Evolutionary conservation across 2,329 filamentous ascomycete genomes (phyloP), one percentile per base, ranked within the genome.

Genomic region (Trichoderma oligosporum): DNA sequence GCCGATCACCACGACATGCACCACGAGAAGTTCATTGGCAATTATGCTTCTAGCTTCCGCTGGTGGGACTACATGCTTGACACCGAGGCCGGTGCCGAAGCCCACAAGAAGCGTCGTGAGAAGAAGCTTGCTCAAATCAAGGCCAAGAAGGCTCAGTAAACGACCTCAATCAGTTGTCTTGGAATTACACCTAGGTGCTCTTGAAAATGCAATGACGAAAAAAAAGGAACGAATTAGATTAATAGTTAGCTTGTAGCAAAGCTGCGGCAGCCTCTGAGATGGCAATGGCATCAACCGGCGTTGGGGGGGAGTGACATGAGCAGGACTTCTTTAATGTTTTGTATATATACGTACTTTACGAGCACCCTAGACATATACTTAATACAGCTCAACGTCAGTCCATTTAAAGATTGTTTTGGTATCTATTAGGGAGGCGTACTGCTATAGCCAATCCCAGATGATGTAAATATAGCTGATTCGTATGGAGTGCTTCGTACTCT

Each of bases 21-120:
- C 77, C 94, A 99, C 77, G 94, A 99, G 80, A 91, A 91, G 72
- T 99, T 99, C 77, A 91, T 99, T 62, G 94, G 94, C 67, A 99
- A 99, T 80, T 99, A 97, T 73, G 81, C 93, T 51, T 96, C 91
- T 71, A 96, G 90, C 80, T 99, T 99, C 85, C 84, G 93, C 74
- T 99, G 94, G 94, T 99, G 94, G 94, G 94, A 99, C 78, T 96
- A 88, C 73, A 73, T 86, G 66, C 82, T 97, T 64, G 92, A 97
- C 75, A 99, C 94, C 61, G 93, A 99, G 81, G 90, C 90, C 62
- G 91, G 89, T 53, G 84, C 89, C 35, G 93, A 95, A 74, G 90
- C 93, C 38, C 82, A 88, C 66, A 92, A 91, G 85, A 83, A 81
- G 70, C 86, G 92, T 70, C 83, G 91, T 60, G 91, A 94, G 74